phyloP scores from a whole-genome alignment of 331 rosid species.

The Acacia pycnantha region DNA sequence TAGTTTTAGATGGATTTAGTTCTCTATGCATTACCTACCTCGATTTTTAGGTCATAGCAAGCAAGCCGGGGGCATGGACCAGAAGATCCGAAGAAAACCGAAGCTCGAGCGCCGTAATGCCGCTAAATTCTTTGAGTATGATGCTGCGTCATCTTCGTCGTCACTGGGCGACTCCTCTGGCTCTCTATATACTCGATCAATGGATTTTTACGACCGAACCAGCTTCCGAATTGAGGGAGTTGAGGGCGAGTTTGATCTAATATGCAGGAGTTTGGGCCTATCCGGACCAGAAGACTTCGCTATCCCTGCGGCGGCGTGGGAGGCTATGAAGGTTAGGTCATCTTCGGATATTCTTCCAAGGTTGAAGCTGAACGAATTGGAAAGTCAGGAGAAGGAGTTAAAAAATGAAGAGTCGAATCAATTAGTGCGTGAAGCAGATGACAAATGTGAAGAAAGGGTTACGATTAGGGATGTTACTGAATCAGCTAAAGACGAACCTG shows the following conservation, averaged over 20 bases:
- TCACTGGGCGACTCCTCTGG: slow-evolving; percentile 34
- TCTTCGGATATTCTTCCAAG: slow-evolving; percentile 57
- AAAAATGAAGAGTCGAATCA: slow-evolving; percentile 24
- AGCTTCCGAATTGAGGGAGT: slow-evolving; percentile 74
- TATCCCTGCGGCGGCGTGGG: slow-evolving; percentile 66
- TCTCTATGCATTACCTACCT: slow-evolving; percentile 58
- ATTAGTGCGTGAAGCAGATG: slow-evolving; percentile 27
- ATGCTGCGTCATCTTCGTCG: slow-evolving; percentile 46
- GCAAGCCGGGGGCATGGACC: slow-evolving; percentile 44
- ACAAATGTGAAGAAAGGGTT: slow-evolving; percentile 31
- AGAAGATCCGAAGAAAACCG: slow-evolving; percentile 40
- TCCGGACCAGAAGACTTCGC: slow-evolving; percentile 70
- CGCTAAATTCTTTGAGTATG: slow-evolving; percentile 54
- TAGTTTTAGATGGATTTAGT: slow-evolving; percentile 53
- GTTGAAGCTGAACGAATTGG: slow-evolving; percentile 28
- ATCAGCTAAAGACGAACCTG: slow-evolving; percentile 22
- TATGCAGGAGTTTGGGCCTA: slow-evolving; percentile 54
- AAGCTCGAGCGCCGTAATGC: slow-evolving; percentile 82
- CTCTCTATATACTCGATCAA: slow-evolving; percentile 59
- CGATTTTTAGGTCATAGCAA: slow-evolving; percentile 49
- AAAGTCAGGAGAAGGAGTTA: slow-evolving; percentile 21
- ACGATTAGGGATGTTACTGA: slow-evolving; percentile 33
- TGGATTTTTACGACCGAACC: slow-evolving; percentile 48
- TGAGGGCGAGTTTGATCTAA: slow-evolving; percentile 61
- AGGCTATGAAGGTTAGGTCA: slow-evolving; percentile 53